A percentile compares a stretch with the other conserved stretches of the same genome.
Conservation (phyloP, 2,329 filamentous ascomycete genomes). For the Penicillium sp. region DNA sequence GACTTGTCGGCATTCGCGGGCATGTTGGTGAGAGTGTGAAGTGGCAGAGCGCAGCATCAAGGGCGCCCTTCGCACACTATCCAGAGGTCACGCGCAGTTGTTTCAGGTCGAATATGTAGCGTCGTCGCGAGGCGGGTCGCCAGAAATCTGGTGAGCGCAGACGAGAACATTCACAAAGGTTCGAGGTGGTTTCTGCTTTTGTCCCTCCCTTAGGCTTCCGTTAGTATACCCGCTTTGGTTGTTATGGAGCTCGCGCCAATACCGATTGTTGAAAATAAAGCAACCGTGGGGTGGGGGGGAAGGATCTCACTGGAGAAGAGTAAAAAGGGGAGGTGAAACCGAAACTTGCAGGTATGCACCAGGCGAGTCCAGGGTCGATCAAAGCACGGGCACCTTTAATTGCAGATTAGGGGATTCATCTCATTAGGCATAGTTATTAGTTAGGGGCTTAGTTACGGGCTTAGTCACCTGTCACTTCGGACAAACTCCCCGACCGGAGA, state of each 20-base stretch:
- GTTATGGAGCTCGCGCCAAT: conserved; percentile 8
- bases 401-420: neutral
- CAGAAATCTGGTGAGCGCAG: conserved; percentile 13
- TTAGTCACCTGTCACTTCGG: conserved; percentile 9
- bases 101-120: neutral
- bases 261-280: neutral
- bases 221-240: conserved; percentile 25
- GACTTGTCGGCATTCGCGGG: conserved; percentile 71
- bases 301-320: conserved; percentile 11
- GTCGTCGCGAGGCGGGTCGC: conserved; percentile 10
- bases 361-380: conserved; percentile 25
- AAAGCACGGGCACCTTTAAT: conserved; percentile 20
- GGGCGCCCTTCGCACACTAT: conserved; percentile 18
- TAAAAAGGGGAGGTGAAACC: conserved; percentile 14
- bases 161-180: conserved; percentile 22
- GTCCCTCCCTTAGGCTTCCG: conserved; percentile 20
- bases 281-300: neutral
- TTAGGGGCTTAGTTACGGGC: neutral
- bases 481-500: conserved; percentile 19
- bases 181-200: conserved; percentile 15
- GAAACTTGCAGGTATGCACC: conserved; percentile 22
- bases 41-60: conserved; percentile 37
- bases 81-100: neutral
- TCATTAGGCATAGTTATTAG: neutral
- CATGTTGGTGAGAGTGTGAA: conserved; percentile 44